A percentile compares a stretch with the other conserved stretches of the same genome.
Conservation (phyloP, 2,329 filamentous ascomycete species). For the Cytospora paraplurivora region DNA sequence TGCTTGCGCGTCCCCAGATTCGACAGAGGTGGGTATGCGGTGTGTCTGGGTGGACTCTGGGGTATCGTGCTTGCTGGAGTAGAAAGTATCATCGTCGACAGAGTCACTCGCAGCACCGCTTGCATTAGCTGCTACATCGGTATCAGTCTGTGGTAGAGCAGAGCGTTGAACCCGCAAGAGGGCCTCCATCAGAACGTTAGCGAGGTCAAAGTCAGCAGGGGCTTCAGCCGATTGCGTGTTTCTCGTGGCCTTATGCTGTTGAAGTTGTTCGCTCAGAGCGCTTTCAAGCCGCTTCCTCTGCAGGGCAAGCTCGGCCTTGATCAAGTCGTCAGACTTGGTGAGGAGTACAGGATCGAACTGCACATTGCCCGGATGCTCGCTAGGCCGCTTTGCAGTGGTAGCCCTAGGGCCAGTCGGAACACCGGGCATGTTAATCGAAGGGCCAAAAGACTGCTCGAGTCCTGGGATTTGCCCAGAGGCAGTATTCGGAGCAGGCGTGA, state of each 20-base stretch:
- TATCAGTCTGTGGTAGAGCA: constrained; percentile 59
- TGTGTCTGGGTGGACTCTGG: constrained; percentile 55
- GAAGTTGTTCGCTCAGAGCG: constrained; percentile 73
- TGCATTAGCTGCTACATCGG: constrained; percentile 56
- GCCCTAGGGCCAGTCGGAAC: constrained; percentile 29
- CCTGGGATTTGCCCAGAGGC: constrained; percentile 27
- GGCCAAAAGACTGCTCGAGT: constrained; percentile 26
- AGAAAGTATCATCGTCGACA: constrained; percentile 92
- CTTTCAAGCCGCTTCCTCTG: constrained; percentile 83
- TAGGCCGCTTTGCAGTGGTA: constrained; percentile 43
- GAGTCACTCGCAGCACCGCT: constrained; percentile 70
- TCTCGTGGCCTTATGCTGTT: constrained; percentile 57
- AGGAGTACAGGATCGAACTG: constrained; percentile 82
- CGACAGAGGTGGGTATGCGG: constrained; percentile 47
- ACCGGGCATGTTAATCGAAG: constrained; percentile 14
- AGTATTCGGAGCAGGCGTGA: constrained; percentile 33
- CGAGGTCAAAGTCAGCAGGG: constrained; percentile 67
- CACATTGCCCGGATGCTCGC: constrained; percentile 51
- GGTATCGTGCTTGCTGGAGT: constrained; percentile 91
- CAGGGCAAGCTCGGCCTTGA: constrained; percentile 78
- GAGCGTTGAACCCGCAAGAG: constrained; percentile 71
- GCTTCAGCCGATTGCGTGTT: constrained; percentile 50
- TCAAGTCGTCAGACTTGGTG: constrained; percentile 81
- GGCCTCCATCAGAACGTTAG: constrained; percentile 72
- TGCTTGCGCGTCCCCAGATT: constrained; percentile 41